These are phyloP conservation scores for Phyllostachys edulis DNA, from an alignment of 176 grass and related monocot genomes.

Conservation along the genomic window DNA sequence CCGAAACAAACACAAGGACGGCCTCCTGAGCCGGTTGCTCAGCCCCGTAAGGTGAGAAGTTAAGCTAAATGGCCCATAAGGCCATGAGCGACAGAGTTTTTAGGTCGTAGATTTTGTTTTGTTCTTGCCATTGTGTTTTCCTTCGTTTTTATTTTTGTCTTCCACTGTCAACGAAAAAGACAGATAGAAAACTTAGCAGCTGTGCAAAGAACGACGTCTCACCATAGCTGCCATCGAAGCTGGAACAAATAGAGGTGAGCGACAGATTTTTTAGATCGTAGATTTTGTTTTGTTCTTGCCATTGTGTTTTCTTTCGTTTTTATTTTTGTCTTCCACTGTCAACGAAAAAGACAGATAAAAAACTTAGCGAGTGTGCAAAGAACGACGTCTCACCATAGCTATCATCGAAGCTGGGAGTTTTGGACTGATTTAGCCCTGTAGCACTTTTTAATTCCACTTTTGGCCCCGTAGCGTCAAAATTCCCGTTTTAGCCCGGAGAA, in stretches of 20 bases:
- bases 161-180: not conserved
- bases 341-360: not conserved
- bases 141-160: not conserved
- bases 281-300: not conserved
- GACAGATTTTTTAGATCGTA: not conserved
- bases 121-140: not conserved
- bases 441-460: no score
- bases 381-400: constrained; percentile 8
- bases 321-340: not conserved
- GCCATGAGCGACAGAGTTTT: not conserved
- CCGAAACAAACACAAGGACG: no score
- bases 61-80: no score
- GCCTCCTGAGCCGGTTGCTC: not conserved
- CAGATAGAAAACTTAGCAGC: not conserved
- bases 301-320: no score
- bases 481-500: no score
- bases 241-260: not conserved
- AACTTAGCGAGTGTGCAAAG: not conserved
- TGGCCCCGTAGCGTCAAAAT: no score
- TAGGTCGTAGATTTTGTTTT: not conserved
- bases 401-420: not conserved
- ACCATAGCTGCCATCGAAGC: constrained; percentile 5
- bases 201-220: not conserved
- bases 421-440: no score
- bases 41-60: no score